These are phyloP conservation scores for Botrytis cinerea DNA, from an alignment of 2,329 filamentous ascomycete genomes.

Conservation along the genomic window DNA sequence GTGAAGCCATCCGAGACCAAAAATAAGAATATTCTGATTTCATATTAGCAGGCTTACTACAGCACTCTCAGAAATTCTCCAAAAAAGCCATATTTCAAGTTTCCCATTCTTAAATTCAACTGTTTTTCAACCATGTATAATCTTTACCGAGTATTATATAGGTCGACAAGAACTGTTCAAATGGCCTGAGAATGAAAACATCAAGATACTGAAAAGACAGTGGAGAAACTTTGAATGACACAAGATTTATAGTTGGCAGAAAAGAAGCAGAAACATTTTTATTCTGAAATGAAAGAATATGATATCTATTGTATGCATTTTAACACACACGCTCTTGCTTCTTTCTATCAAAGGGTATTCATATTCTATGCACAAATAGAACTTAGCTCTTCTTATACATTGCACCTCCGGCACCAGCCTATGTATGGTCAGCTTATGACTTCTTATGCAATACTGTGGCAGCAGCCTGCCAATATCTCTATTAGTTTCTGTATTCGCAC, in stretches of 20 bases:
- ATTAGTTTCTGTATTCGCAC: conserved; percentile 14
- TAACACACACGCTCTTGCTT: neutral
- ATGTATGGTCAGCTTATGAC: conserved; percentile 34
- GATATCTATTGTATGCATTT: neutral
- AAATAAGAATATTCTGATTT: no score
- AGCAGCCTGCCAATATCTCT: conserved; percentile 36
- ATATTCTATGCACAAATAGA: neutral
- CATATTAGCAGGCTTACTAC: no score
- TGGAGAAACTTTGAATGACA: no score
- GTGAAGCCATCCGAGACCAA: no score
- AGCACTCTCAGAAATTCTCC: no score
- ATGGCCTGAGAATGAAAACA: no score
- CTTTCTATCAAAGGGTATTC: neutral
- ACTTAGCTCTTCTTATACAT: conserved; percentile 36
- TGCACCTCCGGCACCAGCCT: conserved; percentile 41
- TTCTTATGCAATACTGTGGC: conserved; percentile 51
- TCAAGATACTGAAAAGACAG: no score
- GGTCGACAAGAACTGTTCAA: no score
- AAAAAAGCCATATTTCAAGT: no score
- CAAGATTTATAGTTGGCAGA: neutral
- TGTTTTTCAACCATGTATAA: no score
- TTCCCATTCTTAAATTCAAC: no score
- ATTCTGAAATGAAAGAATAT: neutral
- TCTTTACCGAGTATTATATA: no score
- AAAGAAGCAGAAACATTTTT: neutral